phyloP scores from a whole-genome alignment of 768 basidiomycete genomes.

The Agrocybe chaxingu region DNA sequence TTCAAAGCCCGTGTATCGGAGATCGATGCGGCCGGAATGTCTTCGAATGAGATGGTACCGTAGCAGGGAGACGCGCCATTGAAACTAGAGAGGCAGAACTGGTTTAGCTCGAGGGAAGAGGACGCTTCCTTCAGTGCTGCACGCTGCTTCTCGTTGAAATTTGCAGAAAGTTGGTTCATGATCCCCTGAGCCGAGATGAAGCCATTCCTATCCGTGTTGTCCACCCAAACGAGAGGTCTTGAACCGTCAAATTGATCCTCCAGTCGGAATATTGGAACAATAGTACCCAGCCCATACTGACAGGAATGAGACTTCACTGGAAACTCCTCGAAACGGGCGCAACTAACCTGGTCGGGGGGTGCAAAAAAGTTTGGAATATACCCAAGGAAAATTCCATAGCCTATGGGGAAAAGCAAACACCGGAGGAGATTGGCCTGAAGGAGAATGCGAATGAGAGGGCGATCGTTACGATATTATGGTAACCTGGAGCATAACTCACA shows the following conservation, averaged over 20 bases:
- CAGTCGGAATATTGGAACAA: slow-evolving; percentile 46
- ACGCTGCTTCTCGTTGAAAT: slow-evolving; percentile 46
- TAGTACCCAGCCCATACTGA: slow-evolving; percentile 62
- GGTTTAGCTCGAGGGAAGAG: slow-evolving; percentile 43
- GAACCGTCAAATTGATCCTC: slow-evolving; percentile 49
- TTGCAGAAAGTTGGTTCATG: slow-evolving; percentile 54
- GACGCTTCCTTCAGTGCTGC: slow-evolving; percentile 44
- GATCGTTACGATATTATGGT: not conserved
- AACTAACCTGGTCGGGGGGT: slow-evolving; percentile 45
- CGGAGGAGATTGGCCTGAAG: slow-evolving; percentile 46
- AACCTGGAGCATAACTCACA: slow-evolving; percentile 28
- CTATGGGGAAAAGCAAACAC: slow-evolving; percentile 52
- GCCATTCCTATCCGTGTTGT: slow-evolving; percentile 54
- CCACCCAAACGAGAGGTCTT: slow-evolving; percentile 60
- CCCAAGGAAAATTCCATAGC: slow-evolving; percentile 54
- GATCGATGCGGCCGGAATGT: slow-evolving; percentile 44
- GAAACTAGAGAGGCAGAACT: slow-evolving; percentile 69
- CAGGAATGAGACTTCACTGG: slow-evolving; percentile 41
- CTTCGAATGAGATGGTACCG: slow-evolving; percentile 60
- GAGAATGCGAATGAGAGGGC: not conserved
- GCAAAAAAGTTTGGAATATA: slow-evolving; percentile 47
- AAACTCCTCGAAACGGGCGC: slow-evolving; percentile 9
- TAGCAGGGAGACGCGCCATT: slow-evolving; percentile 67
- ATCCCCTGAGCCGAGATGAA: slow-evolving; percentile 53
- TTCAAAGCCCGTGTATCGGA: slow-evolving; percentile 38